phyloP scores from a whole-genome alignment of 495 filamentous ascomycete genomes.

The Pyronema domesticum region DNA sequence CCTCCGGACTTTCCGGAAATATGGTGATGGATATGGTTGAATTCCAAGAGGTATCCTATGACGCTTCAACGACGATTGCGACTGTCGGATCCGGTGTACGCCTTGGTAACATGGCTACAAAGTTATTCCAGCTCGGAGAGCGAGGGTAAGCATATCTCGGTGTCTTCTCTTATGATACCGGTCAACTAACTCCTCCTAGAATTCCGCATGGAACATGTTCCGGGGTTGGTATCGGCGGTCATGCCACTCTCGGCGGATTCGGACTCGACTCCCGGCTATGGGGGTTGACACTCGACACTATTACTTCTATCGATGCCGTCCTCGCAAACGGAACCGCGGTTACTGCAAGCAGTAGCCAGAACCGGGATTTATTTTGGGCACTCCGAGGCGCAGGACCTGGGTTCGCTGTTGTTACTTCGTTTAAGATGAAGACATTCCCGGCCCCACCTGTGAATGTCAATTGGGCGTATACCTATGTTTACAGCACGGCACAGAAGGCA shows the following conservation, averaged over 20 bases:
- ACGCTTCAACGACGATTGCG: constrained; percentile 37
- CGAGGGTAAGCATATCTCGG: constrained; percentile 27
- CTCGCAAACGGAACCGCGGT: constrained; percentile 37
- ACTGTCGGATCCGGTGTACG: constrained; percentile 47
- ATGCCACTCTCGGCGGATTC: constrained; percentile 50
- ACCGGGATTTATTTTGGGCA: constrained; percentile 35
- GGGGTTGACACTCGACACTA: constrained; percentile 44
- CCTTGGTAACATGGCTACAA: constrained; percentile 40
- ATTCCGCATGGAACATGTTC: constrained; percentile 55
- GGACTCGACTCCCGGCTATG: constrained; percentile 42
- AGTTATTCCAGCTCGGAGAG: constrained; percentile 38
- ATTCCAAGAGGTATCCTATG: constrained; percentile 30
- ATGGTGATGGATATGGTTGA: constrained; percentile 38
- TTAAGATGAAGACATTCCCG: constrained; percentile 40
- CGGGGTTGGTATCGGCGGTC: constrained; percentile 50
- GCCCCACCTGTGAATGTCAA: constrained; percentile 37
- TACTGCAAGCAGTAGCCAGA: constrained; percentile 22
- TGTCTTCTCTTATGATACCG: background rate
- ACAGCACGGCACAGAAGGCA: constrained; percentile 27
- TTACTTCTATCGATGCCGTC: constrained; percentile 41
- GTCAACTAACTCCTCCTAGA: background rate
- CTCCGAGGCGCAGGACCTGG: constrained; percentile 40
- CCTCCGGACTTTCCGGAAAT: constrained; percentile 4
- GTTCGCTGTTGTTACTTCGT: constrained; percentile 44
- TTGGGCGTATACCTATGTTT: constrained; percentile 32